Evolutionary conservation across 768 basidiomycete genomes (phyloP).

Genomic region (Podaxis rugospora): DNA sequence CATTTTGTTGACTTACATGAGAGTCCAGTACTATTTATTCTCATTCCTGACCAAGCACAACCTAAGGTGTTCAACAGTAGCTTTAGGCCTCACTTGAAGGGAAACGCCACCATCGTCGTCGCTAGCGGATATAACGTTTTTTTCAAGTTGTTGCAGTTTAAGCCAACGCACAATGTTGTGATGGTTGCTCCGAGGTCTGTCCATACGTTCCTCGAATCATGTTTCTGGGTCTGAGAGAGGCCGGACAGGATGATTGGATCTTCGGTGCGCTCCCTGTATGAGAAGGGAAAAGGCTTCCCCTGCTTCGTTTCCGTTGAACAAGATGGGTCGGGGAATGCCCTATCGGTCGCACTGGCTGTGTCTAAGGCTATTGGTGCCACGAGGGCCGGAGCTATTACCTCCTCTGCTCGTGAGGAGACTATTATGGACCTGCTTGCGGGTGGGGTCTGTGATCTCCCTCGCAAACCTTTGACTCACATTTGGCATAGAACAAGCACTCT

Average conservation of each 20-base stretch:
- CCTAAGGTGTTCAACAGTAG: constrained; percentile 57
- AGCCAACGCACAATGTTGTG: constrained; percentile 49
- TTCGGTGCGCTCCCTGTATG: constrained; percentile 56
- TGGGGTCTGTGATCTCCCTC: constrained; percentile 8
- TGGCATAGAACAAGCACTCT: constrained; percentile 51
- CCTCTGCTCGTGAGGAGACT: constrained; percentile 58
- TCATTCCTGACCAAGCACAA: constrained; percentile 64
- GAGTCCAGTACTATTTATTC: constrained; percentile 48
- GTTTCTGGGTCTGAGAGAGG: neutral
- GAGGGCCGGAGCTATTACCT: constrained; percentile 58
- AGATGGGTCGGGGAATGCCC: constrained; percentile 47
- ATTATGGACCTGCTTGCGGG: constrained; percentile 60
- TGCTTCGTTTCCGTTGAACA: constrained; percentile 65
- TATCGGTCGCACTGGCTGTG: constrained; percentile 45
- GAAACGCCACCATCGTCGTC: constrained; percentile 44
- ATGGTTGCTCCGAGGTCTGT: constrained; percentile 62
- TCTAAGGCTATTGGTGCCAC: constrained; percentile 59
- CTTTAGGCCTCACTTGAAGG: constrained; percentile 47
- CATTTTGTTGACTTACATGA: neutral
- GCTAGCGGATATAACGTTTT: constrained; percentile 67
- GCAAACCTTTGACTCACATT: neutral
- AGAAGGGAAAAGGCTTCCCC: constrained; percentile 57
- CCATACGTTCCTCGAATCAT: neutral
- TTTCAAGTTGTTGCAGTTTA: constrained; percentile 53
- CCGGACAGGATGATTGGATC: constrained; percentile 57